Evolutionary conservation across 495 filamentous ascomycete species (phyloP).

Genomic region (Aspergillus nidulans): DNA sequence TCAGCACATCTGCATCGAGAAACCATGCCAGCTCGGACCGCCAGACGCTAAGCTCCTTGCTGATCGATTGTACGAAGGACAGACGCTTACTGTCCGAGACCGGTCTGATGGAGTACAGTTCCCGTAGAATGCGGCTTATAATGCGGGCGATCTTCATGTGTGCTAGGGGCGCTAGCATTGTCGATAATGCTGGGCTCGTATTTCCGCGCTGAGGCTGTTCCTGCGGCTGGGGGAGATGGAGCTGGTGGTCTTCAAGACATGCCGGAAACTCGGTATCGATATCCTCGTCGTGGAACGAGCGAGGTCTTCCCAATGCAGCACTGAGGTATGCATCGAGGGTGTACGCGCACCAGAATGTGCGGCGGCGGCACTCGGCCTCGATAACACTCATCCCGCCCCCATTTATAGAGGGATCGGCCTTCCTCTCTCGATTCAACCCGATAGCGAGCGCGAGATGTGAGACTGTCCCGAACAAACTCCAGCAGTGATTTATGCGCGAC

Average conservation of each 20-base stretch:
- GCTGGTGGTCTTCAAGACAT: not conserved
- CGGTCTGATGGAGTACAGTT: slow-evolving; percentile 1
- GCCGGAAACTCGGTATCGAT: slow-evolving; percentile 26
- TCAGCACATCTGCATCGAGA: not conserved
- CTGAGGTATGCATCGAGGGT: slow-evolving; percentile 44
- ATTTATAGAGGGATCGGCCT: not conserved
- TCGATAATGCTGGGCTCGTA: not conserved
- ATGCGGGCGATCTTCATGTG: not conserved
- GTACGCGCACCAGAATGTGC: slow-evolving; percentile 52
- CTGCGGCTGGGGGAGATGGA: not conserved
- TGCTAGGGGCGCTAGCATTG: not conserved
- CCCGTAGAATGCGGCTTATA: slow-evolving; percentile 4
- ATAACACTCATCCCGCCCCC: slow-evolving; percentile 5
- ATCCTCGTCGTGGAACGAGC: slow-evolving; percentile 43
- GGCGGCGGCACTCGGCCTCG: slow-evolving; percentile 29
- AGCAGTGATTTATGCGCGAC: slow-evolving; percentile 7
- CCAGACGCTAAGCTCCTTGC: not conserved
- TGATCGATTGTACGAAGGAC: not conserved
- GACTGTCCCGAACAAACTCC: slow-evolving; percentile 10
- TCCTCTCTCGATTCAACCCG: not conserved
- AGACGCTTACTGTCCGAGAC: not conserved
- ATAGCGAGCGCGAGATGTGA: slow-evolving; percentile 5
- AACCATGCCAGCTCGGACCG: not conserved
- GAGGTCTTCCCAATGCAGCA: slow-evolving; percentile 23
- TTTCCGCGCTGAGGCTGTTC: not conserved